Evolutionary conservation across 1,284 basidiomycete genomes (phyloP).

Genomic region (Melampsora larici-populina): DNA sequence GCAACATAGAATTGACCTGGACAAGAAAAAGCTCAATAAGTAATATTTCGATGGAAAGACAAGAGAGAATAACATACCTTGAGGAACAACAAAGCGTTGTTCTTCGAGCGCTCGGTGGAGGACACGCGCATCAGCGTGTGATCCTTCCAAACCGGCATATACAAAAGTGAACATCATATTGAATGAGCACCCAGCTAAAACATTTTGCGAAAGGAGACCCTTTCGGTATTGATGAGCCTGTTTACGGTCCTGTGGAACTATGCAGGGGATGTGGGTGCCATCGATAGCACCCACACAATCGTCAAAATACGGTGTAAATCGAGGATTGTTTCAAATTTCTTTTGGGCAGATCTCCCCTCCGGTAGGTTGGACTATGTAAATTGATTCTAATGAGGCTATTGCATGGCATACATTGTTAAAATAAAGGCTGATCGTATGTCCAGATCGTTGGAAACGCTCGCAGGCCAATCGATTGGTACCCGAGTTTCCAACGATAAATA

Average conservation of each 20-base stretch:
- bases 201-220: constrained; percentile 50
- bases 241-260: constrained; percentile 45
- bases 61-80: not conserved
- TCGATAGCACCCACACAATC: constrained; percentile 52
- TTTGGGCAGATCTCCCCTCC: too few species aligned
- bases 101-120: too few species aligned
- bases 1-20: not conserved
- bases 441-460: not conserved
- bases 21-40: too few species aligned
- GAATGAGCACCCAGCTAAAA: constrained; percentile 50
- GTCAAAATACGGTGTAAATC: constrained; percentile 49
- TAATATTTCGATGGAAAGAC: too few species aligned
- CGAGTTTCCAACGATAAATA: not conserved
- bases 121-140: too few species aligned
- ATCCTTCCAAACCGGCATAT: too few species aligned
- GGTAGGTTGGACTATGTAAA: too few species aligned
- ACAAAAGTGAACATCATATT: too few species aligned
- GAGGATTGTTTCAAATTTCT: too few species aligned
- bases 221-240: constrained; percentile 50
- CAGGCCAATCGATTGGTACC: not conserved
- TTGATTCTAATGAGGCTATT: not conserved
- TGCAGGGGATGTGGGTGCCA: constrained; percentile 51
- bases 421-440: not conserved
- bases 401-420: not conserved
- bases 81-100: too few species aligned